Base-by-base conservation (phyloP, 495 filamentous ascomycete species). In the Neurospora sp. region DNA sequence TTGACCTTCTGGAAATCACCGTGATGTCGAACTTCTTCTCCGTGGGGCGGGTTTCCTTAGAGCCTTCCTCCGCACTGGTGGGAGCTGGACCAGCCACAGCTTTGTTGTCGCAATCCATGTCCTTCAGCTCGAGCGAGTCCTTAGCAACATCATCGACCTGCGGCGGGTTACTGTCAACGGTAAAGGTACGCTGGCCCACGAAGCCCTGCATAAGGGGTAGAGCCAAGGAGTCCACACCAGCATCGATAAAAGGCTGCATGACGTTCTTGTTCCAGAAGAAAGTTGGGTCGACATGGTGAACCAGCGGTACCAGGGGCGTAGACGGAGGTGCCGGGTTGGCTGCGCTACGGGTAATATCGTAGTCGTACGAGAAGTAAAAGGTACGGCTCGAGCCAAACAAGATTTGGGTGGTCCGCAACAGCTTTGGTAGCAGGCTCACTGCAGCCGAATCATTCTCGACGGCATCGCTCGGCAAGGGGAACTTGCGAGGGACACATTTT, bases 151-250 rank as follows among this genome's bases (percentile, higher is more conserved):
- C 82, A 70, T 86, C 84, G 31, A 76, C 69, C 74, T 86, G 85
- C 14, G 84, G 82, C 23, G 84, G 85, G 27, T 84, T 66, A 39
- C 76, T 78, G 78, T 88, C 88, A 7, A 93, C 86, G 20, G 88
- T 86, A 78, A 99, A 98, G 20, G 90, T 87, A 77, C 89, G 84
- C 80, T 99, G 96, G 3, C 95, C 94, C 27, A 99, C 92, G 77
- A 98, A 99, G 6, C 96, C 96, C 84, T 98, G 95, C 83, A 98
- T 92, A 11, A 99, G 77, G 0, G 96, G 96, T 70, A 99, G 79
- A 10, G 93, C 86, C 75, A 96, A 88, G 3, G 83, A 84, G 72
- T 88, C 84, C n/a, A 90, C 82, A 2, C 91, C 90, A 41, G 86
- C 85, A 14, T 92, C 86, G 71, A 93, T 90, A 73, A 99, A 95